Conservation (phyloP, 2,329 filamentous ascomycete genomes). For the Fusarium concolor region DNA sequence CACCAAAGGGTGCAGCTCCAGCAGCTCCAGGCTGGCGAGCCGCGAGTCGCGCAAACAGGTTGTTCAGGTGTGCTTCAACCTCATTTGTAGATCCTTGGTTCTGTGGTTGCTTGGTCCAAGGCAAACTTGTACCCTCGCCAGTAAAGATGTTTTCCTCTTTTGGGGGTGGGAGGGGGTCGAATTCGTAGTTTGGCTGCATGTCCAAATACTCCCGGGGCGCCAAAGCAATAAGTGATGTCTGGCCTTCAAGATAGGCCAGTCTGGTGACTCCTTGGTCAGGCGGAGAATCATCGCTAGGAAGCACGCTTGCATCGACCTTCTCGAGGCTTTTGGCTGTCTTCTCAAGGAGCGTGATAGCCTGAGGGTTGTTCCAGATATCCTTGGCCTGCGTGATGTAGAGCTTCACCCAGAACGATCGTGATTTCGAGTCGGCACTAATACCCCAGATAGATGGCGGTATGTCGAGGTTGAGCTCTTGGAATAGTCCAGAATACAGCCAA, state of each 20-base stretch:
- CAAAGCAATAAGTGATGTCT: constrained; percentile 75
- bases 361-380: constrained; percentile 86
- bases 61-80: constrained; percentile 46
- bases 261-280: constrained; percentile 69
- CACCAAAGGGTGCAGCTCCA: constrained; percentile 14
- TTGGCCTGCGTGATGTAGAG: constrained; percentile 82
- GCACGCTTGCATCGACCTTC: constrained; percentile 55
- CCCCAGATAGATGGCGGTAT: constrained; percentile 88
- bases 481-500: constrained; percentile 86
- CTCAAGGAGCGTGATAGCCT: constrained; percentile 74
- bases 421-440: constrained; percentile 70
- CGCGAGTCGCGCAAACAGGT: constrained; percentile 44
- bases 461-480: constrained; percentile 82
- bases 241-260: constrained; percentile 82
- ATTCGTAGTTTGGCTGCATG: constrained; percentile 75
- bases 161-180: constrained; percentile 83
- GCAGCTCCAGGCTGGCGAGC: constrained; percentile 16
- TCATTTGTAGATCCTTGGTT: constrained; percentile 25
- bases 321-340: constrained; percentile 71
- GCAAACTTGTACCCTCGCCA: constrained; percentile 36
- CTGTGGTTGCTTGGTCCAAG: constrained; percentile 24
- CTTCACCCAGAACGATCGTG: constrained; percentile 74
- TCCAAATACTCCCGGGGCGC: constrained; percentile 75
- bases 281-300: constrained; percentile 55
- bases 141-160: constrained; percentile 60